Evolutionary conservation across 176 grass and related monocot genomes (phyloP).

Genomic region (Eremochloa ophiuroides): DNA sequence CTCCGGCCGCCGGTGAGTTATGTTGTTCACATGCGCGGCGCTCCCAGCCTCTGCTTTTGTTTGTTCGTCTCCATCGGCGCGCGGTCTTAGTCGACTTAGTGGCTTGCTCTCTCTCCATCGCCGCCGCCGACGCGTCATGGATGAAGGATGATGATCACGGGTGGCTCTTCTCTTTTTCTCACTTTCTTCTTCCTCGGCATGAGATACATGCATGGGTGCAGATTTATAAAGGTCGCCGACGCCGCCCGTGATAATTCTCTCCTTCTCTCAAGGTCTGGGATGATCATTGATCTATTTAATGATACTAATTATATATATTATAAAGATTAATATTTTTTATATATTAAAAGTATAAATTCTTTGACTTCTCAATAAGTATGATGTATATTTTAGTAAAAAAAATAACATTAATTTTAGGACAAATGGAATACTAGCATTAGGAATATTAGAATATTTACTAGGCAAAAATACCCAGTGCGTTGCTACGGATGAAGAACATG

Average conservation of each 20-base stretch:
- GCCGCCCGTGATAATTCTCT: constrained; percentile 20
- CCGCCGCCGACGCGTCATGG: neutral
- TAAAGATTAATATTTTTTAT: too few relatives aligned
- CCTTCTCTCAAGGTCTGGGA: too few relatives aligned
- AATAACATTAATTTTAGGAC: too few relatives aligned
- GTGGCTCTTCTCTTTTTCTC: neutral
- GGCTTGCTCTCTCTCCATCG: neutral
- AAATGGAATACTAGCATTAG: too few relatives aligned
- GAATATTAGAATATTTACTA: too few relatives aligned
- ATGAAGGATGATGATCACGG: constrained; percentile 2
- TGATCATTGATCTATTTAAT: too few relatives aligned
- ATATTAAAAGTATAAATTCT: too few relatives aligned
- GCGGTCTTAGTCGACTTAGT: neutral
- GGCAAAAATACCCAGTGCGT: too few relatives aligned
- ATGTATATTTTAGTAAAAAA: too few relatives aligned
- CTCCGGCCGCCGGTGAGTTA: constrained; percentile 77
- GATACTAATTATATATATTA: too few relatives aligned
- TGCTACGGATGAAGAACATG: too few relatives aligned
- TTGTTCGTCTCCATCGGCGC: neutral
- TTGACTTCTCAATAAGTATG: too few relatives aligned
- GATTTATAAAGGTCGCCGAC: neutral
- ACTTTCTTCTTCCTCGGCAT: constrained; percentile 5
- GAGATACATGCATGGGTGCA: neutral
- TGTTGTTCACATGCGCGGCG: constrained; percentile 73
- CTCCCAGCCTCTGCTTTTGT: constrained; percentile 50